A percentile compares a stretch with the other conserved stretches of the same genome.
Conservation (phyloP, 2,329 filamentous ascomycete genomes). For the Neonectria neomacrospora region DNA sequence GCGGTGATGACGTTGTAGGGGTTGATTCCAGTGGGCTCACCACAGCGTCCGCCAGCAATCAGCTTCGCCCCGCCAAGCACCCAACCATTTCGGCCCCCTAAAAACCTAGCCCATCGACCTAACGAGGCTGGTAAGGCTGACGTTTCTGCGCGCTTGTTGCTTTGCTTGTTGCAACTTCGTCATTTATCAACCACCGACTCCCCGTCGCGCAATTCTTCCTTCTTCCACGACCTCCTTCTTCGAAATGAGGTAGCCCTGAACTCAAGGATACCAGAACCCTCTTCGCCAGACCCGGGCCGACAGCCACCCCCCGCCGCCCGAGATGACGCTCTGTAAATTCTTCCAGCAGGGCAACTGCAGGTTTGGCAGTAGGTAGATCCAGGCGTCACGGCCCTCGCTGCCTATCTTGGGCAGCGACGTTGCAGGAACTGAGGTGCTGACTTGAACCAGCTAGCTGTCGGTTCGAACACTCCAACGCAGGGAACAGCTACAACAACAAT, state of each 20-base stretch:
- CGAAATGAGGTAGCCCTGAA: conserved; percentile 39
- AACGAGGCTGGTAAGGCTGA: conserved; percentile 44
- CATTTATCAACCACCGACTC: not conserved
- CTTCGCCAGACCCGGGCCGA: conserved; percentile 24
- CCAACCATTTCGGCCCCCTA: not conserved
- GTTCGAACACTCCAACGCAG: conserved; percentile 63
- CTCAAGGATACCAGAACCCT: conserved; percentile 27
- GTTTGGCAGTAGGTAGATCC: conserved; percentile 58
- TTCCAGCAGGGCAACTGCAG: conserved; percentile 64
- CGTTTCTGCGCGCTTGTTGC: conserved; percentile 3
- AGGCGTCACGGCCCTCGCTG: not conserved
- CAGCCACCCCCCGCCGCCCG: conserved; percentile 24
- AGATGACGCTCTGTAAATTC: conserved; percentile 60
- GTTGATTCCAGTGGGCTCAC: not conserved
- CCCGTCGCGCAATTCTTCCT: conserved; percentile 1
- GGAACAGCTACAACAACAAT: conserved; percentile 32
- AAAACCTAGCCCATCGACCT: conserved; percentile 4
- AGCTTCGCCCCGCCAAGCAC: not conserved
- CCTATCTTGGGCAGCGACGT: not conserved
- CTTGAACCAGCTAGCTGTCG: conserved; percentile 60
- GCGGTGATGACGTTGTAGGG: not conserved
- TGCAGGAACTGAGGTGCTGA: conserved; percentile 20
- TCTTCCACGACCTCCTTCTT: not conserved
- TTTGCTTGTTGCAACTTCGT: conserved; percentile 10
- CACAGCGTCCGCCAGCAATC: not conserved